Base-by-base conservation (phyloP, 352 stramenopile genomes). In the Phytophthora hybrid region DNA sequence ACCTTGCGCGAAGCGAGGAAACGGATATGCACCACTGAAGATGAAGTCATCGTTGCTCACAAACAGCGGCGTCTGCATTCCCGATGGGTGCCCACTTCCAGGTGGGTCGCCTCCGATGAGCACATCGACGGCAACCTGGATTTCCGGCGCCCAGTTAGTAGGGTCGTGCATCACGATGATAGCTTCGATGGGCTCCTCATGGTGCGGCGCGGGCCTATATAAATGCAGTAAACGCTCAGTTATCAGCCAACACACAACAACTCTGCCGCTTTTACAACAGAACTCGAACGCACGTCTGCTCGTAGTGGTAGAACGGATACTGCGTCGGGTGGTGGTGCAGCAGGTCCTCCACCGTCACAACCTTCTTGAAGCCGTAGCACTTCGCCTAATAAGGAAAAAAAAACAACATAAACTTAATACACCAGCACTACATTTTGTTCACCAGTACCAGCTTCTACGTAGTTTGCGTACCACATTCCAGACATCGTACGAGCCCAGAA, bases 121-220 rank as follows among this genome's bases (percentile, higher is more conserved):
- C n/a, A 96, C 86, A 63, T 98, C 93, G 13, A 96, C 77, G 2
- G 90, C 84, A n/a, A 98, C 85, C 70, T 98, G 93, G 54, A 97
- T 82, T 61, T 97, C 92, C 0, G 88, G 83, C 0, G 93, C 92
- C 93, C 93, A 97, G 70, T 97, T 79, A 41, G 94, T 86, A 10
- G 93, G 92, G 47, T 98, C 92, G 71, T 98, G 93, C 82, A 98
- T 94, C 63, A 98, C 82, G 73, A 98, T 84, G 67, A 97, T 89
- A 18, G 87, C 92, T 37, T 90, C 87, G 52, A 97, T 86, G 4
- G 88, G 88, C 47, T 96, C 89, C 26, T 90, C 78, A 32, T 90
- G 73, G 59, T 90, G 76, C 23, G 81, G 85, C 14, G 83, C 81
- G 11, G 59, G 47, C 16, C 88, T 95, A 37, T 29, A 32, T 16